phyloP scores from a whole-genome alignment of 805 yeast genomes.

The Sugiyamaella lignohabitans region DNA sequence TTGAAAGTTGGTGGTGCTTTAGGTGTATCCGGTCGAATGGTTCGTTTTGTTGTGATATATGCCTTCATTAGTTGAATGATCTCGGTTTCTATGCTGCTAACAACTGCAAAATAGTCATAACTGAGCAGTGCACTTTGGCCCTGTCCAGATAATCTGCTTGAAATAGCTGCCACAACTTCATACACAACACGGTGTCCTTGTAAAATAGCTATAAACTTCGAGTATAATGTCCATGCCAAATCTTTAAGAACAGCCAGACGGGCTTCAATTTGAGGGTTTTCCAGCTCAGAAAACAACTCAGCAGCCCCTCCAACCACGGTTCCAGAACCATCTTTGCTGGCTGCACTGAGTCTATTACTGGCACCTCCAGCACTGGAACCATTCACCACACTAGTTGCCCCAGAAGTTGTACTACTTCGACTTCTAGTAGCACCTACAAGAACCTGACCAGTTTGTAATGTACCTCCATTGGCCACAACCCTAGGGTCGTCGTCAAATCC shows the following conservation, averaged over 20 bases:
- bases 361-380: neutral
- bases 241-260: slow-evolving; percentile 56
- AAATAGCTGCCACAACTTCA: slow-evolving; percentile 39
- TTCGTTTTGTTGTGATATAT: slow-evolving; percentile 28
- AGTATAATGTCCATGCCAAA: slow-evolving; percentile 63
- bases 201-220: slow-evolving; percentile 52
- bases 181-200: slow-evolving; percentile 64
- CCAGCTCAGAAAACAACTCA: slow-evolving; percentile 26
- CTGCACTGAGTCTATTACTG: neutral
- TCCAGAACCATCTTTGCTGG: slow-evolving; percentile 22
- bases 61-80: slow-evolving; percentile 34
- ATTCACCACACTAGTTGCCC: neutral
- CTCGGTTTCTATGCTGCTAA: slow-evolving; percentile 41
- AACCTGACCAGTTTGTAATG: neutral
- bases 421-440: no score
- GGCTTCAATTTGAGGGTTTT: slow-evolving; percentile 40
- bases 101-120: slow-evolving; percentile 39
- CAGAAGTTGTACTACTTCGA: no score
- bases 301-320: slow-evolving; percentile 11
- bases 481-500: neutral
- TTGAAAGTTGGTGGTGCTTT: neutral
- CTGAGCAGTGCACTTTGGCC: slow-evolving; percentile 16
- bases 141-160: slow-evolving; percentile 11
- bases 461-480: neutral
- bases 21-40: neutral